Conservation (phyloP, 2,329 filamentous ascomycete species). For the Ophiostoma angusticollis region DNA sequence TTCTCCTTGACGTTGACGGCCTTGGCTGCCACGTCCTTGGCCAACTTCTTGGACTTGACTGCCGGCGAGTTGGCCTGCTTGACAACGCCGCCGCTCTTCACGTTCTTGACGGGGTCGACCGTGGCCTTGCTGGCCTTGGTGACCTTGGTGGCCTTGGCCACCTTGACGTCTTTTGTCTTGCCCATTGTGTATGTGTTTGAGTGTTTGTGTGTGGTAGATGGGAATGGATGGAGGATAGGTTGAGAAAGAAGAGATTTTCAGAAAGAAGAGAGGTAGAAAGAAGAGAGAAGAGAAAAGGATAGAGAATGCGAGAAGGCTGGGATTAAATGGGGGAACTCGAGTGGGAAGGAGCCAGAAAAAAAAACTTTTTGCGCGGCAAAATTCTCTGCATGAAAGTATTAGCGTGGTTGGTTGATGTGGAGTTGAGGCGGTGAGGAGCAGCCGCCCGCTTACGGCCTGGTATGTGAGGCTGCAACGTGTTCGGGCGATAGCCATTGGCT, state of each 20-base stretch:
- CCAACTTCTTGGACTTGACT: slow-evolving; percentile 53
- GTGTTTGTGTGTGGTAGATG: slow-evolving; percentile 8
- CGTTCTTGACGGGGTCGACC: slow-evolving; percentile 35
- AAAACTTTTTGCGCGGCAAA: slow-evolving; percentile 14
- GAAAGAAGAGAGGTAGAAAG: slow-evolving; percentile 8
- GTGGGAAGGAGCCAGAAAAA: slow-evolving; percentile 8
- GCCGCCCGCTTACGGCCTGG: neutral
- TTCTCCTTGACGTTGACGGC: slow-evolving; percentile 33
- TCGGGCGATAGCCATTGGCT: no score
- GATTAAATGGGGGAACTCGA: neutral
- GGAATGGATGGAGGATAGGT: neutral
- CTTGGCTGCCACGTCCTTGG: slow-evolving; percentile 46
- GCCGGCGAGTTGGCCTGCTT: slow-evolving; percentile 55
- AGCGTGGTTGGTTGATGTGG: slow-evolving; percentile 12
- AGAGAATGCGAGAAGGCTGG: neutral
- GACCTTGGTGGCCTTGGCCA: slow-evolving; percentile 38
- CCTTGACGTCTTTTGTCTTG: slow-evolving; percentile 52
- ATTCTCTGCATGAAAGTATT: slow-evolving; percentile 14
- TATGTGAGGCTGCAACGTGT: slow-evolving; percentile 3
- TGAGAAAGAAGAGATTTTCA: neutral
- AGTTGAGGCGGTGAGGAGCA: slow-evolving; percentile 17
- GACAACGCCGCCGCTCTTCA: slow-evolving; percentile 54
- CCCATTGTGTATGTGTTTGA: slow-evolving; percentile 43
- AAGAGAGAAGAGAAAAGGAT: slow-evolving; percentile 1
- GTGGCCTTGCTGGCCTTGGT: slow-evolving; percentile 25